These are phyloP conservation scores for Xylariaceae sp. DNA, from an alignment of 2,329 filamentous ascomycete genomes.

Conservation along the genomic window DNA sequence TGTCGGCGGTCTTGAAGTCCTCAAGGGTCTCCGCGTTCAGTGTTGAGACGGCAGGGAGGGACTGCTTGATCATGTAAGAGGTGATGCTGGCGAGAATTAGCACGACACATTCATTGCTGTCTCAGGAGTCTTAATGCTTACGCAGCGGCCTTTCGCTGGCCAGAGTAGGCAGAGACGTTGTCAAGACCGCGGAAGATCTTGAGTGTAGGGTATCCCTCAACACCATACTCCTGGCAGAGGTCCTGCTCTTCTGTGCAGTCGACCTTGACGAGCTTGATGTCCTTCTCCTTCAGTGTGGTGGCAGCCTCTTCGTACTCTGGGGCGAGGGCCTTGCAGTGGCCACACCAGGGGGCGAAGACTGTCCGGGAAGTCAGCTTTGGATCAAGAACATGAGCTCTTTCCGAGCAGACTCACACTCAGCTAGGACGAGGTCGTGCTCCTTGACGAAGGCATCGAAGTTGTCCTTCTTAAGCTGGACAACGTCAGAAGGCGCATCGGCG, in stretches of 20 bases:
- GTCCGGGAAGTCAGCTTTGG: conserved; percentile 32
- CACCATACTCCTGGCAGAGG: conserved; percentile 82
- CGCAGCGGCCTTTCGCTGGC: conserved; percentile 80
- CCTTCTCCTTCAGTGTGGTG: conserved; percentile 79
- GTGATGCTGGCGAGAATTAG: conserved; percentile 47
- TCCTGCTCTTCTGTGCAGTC: conserved; percentile 95
- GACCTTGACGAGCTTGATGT: conserved; percentile 78
- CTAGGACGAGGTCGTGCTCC: conserved; percentile 80
- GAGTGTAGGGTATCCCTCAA: conserved; percentile 96
- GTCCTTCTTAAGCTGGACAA: conserved; percentile 76
- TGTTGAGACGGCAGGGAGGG: conserved; percentile 81
- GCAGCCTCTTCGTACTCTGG: conserved; percentile 87
- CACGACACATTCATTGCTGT: background rate
- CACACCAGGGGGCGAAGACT: conserved; percentile 96
- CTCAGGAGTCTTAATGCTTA: conserved; percentile 37
- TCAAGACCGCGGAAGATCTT: conserved; percentile 96
- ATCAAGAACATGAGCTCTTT: conserved; percentile 14
- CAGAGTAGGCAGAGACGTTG: conserved; percentile 74
- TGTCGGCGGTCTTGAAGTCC: conserved; percentile 97
- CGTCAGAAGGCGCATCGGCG: conserved; percentile 67
- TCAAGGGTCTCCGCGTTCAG: conserved; percentile 78
- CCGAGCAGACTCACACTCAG: conserved; percentile 66
- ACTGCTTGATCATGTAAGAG: conserved; percentile 97
- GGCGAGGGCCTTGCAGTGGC: conserved; percentile 97
- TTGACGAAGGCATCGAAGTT: conserved; percentile 84